Evolutionary conservation across 345 rosid genomes (phyloP).

Genomic region (Linum usitatissimum): DNA sequence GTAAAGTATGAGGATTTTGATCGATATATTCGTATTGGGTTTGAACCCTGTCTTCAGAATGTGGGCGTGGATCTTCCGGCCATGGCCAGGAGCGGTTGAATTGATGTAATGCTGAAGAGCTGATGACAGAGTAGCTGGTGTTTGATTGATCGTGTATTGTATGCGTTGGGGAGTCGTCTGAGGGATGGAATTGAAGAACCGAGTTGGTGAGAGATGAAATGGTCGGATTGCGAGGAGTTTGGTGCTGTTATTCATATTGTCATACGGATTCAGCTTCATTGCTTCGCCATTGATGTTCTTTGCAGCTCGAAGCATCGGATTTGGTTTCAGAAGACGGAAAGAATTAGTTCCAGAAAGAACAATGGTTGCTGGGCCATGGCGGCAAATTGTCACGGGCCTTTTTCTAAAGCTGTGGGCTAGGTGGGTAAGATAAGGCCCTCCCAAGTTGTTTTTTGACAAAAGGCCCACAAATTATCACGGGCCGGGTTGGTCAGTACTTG

Average conservation of each 20-base stretch:
- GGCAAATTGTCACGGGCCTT: too few species aligned
- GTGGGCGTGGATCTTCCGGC: slow-evolving; percentile 55
- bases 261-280: not conserved
- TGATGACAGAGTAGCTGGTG: slow-evolving; percentile 27
- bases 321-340: too few species aligned
- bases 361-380: too few species aligned
- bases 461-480: too few species aligned
- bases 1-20: slow-evolving; percentile 54
- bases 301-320: too few species aligned
- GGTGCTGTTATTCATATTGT: not conserved
- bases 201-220: not conserved
- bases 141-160: slow-evolving; percentile 14
- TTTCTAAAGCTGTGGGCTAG: too few species aligned
- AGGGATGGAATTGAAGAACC: not conserved
- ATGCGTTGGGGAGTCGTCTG: slow-evolving; percentile 5
- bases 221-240: not conserved
- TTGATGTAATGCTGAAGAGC: slow-evolving; percentile 60
- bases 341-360: too few species aligned
- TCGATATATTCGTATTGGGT: slow-evolving; percentile 45
- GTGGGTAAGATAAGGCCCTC: too few species aligned
- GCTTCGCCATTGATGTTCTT: too few species aligned
- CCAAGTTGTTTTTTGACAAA: too few species aligned
- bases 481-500: too few species aligned
- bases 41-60: slow-evolving; percentile 52
- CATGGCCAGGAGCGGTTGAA: slow-evolving; percentile 43